Percentiles rank a stretch among this genome's conserved stretches.
phyloP scores from a whole-genome alignment of 345 rosid genomes.

The Acer saccharum region DNA sequence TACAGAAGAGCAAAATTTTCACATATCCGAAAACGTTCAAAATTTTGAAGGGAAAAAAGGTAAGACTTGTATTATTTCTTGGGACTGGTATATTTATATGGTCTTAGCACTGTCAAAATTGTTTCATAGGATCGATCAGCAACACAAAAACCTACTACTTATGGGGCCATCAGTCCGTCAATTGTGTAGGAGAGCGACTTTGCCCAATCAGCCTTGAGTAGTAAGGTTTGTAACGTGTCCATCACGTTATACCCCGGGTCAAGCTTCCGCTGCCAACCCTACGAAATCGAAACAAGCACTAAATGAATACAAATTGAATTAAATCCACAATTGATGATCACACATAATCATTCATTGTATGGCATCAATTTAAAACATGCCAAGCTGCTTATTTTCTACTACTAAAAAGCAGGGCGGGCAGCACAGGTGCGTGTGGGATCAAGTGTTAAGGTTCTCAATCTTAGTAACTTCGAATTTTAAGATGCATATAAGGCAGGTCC shows the following conservation, averaged over 20 bases:
- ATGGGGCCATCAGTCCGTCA: slow-evolving; percentile 98
- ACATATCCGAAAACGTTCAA: not conserved
- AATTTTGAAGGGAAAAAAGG: slow-evolving; percentile 7
- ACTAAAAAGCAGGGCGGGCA: not conserved
- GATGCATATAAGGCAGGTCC: not conserved
- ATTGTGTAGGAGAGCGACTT: slow-evolving; percentile 90
- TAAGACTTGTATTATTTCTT: slow-evolving; percentile 25
- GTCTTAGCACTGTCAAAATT: slow-evolving; percentile 41
- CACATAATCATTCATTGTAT: not conserved
- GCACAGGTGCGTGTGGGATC: too few species aligned
- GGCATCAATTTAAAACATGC: not conserved
- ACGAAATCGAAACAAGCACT: slow-evolving; percentile 9
- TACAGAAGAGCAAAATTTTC: slow-evolving; percentile 32
- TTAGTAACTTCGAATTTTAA: not conserved
- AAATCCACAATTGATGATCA: not conserved
- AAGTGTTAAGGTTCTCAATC: not conserved
- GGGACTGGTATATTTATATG: slow-evolving; percentile 26
- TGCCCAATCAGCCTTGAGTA: slow-evolving; percentile 90
- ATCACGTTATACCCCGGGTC: slow-evolving; percentile 90
- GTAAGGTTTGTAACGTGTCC: slow-evolving; percentile 73
- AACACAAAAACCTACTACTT: slow-evolving; percentile 34
- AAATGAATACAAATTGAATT: not conserved
- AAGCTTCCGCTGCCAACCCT: slow-evolving; percentile 99
- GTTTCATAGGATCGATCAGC: slow-evolving; percentile 24
- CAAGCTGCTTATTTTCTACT: not conserved